Evolutionary conservation across 1,284 basidiomycete species (phyloP), one percentile per base, ranked within the genome.

Genomic region (Apiotrichum gamsii): DNA sequence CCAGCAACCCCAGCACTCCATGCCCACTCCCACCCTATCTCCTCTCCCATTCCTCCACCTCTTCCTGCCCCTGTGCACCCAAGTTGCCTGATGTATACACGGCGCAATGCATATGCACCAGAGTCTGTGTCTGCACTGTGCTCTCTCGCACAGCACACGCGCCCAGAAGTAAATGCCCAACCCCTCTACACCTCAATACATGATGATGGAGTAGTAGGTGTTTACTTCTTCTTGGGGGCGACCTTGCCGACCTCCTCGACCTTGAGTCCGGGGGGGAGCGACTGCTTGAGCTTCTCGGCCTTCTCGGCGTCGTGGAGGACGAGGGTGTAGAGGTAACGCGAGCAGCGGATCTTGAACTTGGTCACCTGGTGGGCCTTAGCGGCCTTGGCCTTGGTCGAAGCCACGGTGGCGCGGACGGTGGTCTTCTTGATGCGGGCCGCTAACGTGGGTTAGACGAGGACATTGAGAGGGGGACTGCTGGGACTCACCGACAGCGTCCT

Each of bases 261-360:
- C 58, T 70, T 65, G 51, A 71, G 59, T 58, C 65, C 63, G 70
- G 95, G 94, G 53, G 94, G 94, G 45, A 99, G 80, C 67, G 84
- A 87, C 78, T 90, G 88, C 80, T 87, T 84, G 66, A 99, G 84
- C 81, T 97, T 99, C 74, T 95, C 90, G 39, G 95, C 95, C 82
- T 97, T 97, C 76, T 96, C 91, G 67, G 87, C 82, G 77, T 98
- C 95, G 72, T 93, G 85, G 70, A 98, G 77, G 57, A 85, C 83
- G 61, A 98, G 83, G 25, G 95, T 98, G 85, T 99, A 98, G 59
- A 98, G 86, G 78, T 94, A 96, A 70, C 87, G 82, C 56, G 88
- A 87, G 80, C 93, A 96, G 74, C 94, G 84, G 72, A 99, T 83
- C 82, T 98, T 98, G 84, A 98, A 97, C 79, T 98, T 97, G 74